Evolutionary conservation across 257 asterid genomes (phyloP), one percentile per base, ranked within the genome.

Genomic region (Ocimum tenuiflorum): DNA sequence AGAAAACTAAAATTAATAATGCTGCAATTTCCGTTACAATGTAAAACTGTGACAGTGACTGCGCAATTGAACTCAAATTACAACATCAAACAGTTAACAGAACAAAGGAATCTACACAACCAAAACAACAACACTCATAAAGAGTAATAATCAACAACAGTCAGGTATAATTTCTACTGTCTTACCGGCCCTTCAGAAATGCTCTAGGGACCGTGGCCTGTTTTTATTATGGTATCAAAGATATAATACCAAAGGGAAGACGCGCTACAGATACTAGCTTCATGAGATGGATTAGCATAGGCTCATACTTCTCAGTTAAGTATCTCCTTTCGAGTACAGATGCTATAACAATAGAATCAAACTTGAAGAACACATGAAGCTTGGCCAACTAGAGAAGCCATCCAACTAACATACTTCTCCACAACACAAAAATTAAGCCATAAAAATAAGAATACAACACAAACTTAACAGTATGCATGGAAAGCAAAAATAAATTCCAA

Each of bases 321-420:
- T 51, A 54, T 45, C 19, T 45, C 65, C 57, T 52, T 54, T 54
- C n/a, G 0, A 24, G 53, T 42, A 67, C 13, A 19, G 45, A 55
- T 41, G 35, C 68, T 31, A 61, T 17, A 68, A 56, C 39, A 48
- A 7, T 42, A 43, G n/a, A n/a, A n/a, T n/a, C n/a, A n/a, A n/a
- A n/a, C n/a, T n/a, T n/a, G 18, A 45, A 43, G 38, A 43, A 36
- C 56, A 65, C 59, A 17, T 17, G 22, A 64, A 45, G 53, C 48
- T 58, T 53, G 29, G 36, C 47, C 20, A 59, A 33, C 60, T 46
- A 53, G 52, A 60, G 52, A 66, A 67, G 65, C 63, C 39, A 35
- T 62, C 42, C 41, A 62, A 39, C 60, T n/a, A 55, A 48, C 45
- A 70, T 31, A 19, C 33, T n/a, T 36, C 41, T 1, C 2, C 53